phyloP scores from a whole-genome alignment of 2,329 filamentous ascomycete genomes.

The Dactylellina cionopaga region DNA sequence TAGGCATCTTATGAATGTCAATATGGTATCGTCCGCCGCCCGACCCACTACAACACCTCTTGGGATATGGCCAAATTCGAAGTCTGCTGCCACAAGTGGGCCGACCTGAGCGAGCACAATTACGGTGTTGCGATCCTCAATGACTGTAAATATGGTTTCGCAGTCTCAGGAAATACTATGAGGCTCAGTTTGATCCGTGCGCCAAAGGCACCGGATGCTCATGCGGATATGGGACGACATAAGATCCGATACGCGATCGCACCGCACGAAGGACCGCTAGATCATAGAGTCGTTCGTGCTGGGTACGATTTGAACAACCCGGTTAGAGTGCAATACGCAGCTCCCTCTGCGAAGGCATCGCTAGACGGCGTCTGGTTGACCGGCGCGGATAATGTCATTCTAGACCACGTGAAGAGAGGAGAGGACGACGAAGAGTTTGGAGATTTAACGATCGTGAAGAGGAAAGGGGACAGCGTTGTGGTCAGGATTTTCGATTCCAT shows the following conservation, averaged over 20 bases:
- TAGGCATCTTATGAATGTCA: conserved; percentile 80
- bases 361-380: conserved; percentile 49
- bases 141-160: conserved; percentile 95
- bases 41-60: conserved; percentile 96
- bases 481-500: conserved; percentile 87
- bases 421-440: conserved; percentile 82
- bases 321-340: conserved; percentile 66
- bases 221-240: conserved; percentile 93
- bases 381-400: conserved; percentile 66
- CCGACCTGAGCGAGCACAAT: conserved; percentile 84
- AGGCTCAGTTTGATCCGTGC: conserved; percentile 84
- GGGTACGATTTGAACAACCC: conserved; percentile 93
- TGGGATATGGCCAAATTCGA: conserved; percentile 99
- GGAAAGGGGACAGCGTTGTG: conserved; percentile 81
- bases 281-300: conserved; percentile 78
- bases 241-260: conserved; percentile 89
- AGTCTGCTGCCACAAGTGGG: conserved; percentile 94
- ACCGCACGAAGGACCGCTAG: conserved; percentile 79
- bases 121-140: conserved; percentile 95
- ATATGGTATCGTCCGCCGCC: conserved; percentile 85
- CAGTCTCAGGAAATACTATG: conserved; percentile 88
- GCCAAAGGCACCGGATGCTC: conserved; percentile 89
- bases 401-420: conserved; percentile 94
- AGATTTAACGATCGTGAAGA: conserved; percentile 69
- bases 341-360: not conserved